Evolutionary conservation across 768 basidiomycete genomes (phyloP), one percentile per base, ranked within the genome.

Genomic region (Cystofilobasidium bisporidii): DNA sequence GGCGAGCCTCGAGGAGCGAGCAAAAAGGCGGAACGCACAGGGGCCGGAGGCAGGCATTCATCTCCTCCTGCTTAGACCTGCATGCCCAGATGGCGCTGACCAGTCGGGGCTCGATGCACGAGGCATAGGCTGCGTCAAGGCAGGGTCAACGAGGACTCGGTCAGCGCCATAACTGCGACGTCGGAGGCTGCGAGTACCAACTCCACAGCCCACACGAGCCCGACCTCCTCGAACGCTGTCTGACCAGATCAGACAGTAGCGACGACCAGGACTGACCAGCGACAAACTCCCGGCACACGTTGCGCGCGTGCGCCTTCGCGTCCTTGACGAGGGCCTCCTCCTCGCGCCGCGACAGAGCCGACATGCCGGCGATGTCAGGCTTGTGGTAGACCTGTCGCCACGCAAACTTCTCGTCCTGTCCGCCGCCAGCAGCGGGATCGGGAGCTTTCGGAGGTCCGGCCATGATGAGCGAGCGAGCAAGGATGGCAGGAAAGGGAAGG

Each of bases 71-170:
- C 74, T 86, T 82, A 38, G 80, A 80, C 74, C 82, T 84, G 74
- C 91, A 93, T 28, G 85, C 83, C 91, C 91, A 93, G 18, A 86
- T 86, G 30, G 91, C 86, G 8, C 90, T 89, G 61, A 93, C 77
- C 3, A 86, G 88, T 11, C 91, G 83, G 11, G 89, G 89, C 63
- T 82, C 79, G 1, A 87, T 86, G 75, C 91, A 93, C n/a, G 84
- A 81, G 20, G 90, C 90, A 74, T 91, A 93, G 62, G 83, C 91
- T 93, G n/a, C n/a, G n/a, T n/a, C n/a, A n/a, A n/a, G n/a, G n/a
- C n/a, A n/a, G n/a, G n/a, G n/a, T n/a, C n/a, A n/a, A n/a, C n/a
- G n/a, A n/a, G n/a, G n/a, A n/a, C n/a, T n/a, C n/a, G n/a, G n/a
- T n/a, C n/a, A n/a, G n/a, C n/a, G n/a, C n/a, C n/a, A n/a, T n/a